Conservation (phyloP, 306 rosid genomes). For the Cucurbita ficifolia region DNA sequence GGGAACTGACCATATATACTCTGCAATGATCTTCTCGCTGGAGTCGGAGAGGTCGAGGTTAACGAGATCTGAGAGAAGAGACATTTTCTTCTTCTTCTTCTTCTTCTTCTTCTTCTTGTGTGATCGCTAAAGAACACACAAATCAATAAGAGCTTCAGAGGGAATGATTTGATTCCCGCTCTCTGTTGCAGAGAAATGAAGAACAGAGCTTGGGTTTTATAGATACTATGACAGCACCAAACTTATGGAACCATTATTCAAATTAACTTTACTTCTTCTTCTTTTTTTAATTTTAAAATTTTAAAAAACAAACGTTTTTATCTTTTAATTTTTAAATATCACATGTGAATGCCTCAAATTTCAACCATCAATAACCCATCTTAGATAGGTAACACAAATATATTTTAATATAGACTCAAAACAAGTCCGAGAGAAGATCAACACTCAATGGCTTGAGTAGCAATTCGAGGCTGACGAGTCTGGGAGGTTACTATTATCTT, state of each 20-base stretch:
- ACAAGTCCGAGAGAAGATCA: too few species aligned
- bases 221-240: not conserved
- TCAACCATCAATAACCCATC: too few species aligned
- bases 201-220: slow-evolving; percentile 11
- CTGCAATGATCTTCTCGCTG: slow-evolving; percentile 45
- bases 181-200: not conserved
- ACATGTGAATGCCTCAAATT: too few species aligned
- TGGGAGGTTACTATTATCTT: too few species aligned
- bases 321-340: too few species aligned
- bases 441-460: too few species aligned
- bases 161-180: not conserved
- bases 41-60: slow-evolving; percentile 17
- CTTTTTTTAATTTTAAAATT: too few species aligned
- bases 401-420: too few species aligned
- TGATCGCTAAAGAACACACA: not conserved
- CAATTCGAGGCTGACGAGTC: too few species aligned
- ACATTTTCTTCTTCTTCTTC: slow-evolving; percentile 8
- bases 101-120: too few species aligned
- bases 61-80: slow-evolving; percentile 46
- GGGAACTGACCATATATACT: slow-evolving; percentile 37
- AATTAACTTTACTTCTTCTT: not conserved
- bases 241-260: not conserved
- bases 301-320: too few species aligned
- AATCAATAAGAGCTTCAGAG: not conserved
- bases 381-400: too few species aligned